These are phyloP conservation scores for Tolypocladium capitatum DNA, from an alignment of 2,329 filamentous ascomycete species.

Conservation along the genomic window DNA sequence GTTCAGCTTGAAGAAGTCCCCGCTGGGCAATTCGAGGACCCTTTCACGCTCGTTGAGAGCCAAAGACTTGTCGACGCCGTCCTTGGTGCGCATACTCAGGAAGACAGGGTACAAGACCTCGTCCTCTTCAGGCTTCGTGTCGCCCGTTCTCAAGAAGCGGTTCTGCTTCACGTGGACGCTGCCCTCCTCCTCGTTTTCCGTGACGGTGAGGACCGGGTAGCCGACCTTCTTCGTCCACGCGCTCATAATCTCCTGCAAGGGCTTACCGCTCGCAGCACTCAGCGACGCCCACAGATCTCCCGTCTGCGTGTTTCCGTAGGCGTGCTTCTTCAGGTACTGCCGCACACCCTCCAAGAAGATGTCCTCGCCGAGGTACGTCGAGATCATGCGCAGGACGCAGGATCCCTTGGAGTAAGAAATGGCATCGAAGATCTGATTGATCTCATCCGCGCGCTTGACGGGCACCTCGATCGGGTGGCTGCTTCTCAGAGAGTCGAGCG, in stretches of 20 bases:
- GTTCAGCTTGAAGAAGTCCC: conserved; percentile 94
- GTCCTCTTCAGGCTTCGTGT: conserved; percentile 89
- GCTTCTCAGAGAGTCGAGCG: conserved; percentile 81
- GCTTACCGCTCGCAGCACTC: conserved; percentile 79
- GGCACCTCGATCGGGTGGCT: conserved; percentile 95
- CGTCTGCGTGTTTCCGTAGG: conserved; percentile 90
- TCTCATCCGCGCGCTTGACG: conserved; percentile 87
- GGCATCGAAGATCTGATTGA: conserved; percentile 96
- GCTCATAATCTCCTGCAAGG: conserved; percentile 80
- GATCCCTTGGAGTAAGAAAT: conserved; percentile 97
- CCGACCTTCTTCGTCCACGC: conserved; percentile 97
- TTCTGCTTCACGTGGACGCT: conserved; percentile 87
- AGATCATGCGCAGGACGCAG: conserved; percentile 93
- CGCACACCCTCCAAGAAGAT: conserved; percentile 85
- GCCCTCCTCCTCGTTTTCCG: conserved; percentile 46
- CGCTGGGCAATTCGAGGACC: conserved; percentile 61
- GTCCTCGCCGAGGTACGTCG: conserved; percentile 86
- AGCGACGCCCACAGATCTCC: conserved; percentile 83
- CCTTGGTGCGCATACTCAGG: conserved; percentile 69
- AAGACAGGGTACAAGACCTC: conserved; percentile 80
- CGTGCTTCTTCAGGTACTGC: conserved; percentile 86
- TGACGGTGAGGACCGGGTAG: conserved; percentile 80
- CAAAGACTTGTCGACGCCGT: conserved; percentile 57
- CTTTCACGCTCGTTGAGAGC: conserved; percentile 44
- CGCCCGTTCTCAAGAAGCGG: conserved; percentile 81